Conservation (phyloP, 2,329 filamentous ascomycete species). For the Nemania serpens region DNA sequence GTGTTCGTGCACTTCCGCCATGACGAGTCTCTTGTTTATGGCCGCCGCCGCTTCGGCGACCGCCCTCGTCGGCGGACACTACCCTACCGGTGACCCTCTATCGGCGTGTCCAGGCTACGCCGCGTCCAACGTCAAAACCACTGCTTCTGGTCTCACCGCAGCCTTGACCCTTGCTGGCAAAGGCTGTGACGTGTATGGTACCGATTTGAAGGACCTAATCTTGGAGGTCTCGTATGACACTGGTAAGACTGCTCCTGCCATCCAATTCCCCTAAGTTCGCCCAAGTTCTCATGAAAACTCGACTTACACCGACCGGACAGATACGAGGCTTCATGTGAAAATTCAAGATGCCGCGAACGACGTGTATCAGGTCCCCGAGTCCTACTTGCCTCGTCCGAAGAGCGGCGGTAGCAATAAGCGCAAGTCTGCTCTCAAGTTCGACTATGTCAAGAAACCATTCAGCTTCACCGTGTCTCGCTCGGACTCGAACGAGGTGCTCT, state of each 20-base stretch:
- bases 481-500: conserved; percentile 57
- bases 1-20: conserved; percentile 20
- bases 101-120: conserved; percentile 64
- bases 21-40: conserved; percentile 38
- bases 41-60: conserved; percentile 36
- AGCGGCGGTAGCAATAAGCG: conserved; percentile 25
- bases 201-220: conserved; percentile 65
- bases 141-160: conserved; percentile 60
- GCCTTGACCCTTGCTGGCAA: conserved; percentile 65
- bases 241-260: conserved; percentile 37
- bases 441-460: conserved; percentile 46
- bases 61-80: conserved; percentile 33
- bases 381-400: conserved; percentile 65
- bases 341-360: conserved; percentile 72
- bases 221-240: conserved; percentile 70
- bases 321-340: conserved; percentile 72
- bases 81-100: conserved; percentile 37
- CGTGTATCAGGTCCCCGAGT: conserved; percentile 76
- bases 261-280: too few species aligned
- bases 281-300: background rate
- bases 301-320: conserved; percentile 44
- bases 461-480: conserved; percentile 48
- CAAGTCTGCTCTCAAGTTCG: conserved; percentile 40
- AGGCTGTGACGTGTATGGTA: conserved; percentile 72
- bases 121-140: conserved; percentile 60